Base-by-base conservation (phyloP, 2,329 filamentous ascomycete species). In the Trichophyton schoenleinii region DNA sequence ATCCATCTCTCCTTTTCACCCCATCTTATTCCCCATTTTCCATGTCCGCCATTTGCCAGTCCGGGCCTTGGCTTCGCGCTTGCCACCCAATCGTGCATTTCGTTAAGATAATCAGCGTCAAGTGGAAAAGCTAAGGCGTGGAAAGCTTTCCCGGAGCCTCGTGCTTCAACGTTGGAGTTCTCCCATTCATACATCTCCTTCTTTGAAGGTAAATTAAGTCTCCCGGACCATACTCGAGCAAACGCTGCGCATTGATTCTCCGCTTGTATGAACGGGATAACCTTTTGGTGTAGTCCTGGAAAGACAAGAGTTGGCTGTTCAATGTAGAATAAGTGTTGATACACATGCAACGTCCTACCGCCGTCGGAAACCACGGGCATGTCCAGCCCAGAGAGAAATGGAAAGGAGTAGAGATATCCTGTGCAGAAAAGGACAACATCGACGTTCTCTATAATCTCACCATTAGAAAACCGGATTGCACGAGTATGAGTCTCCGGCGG, bases 391-490 rank as follows among this genome's bases (percentile, higher is more conserved):
- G 73, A 71, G 2, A 86, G 70, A 69, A 96, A 96, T 0, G 91
- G 90, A 62, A 87, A 88, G 3, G 86, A 85, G 74, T 89, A 96
- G 61, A 95, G 82, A 68, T 95, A 97, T 0, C 92, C 92, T 0
- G 92, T 96, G 71, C 89, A 91, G 73, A 92, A 96, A 31, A 97
- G 71, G 4, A 96, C 76, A 1, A 83, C 81, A 68, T 96, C 91
- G 61, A 97, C 74, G 38, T 85, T 77, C 2, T 75, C 75, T 68
- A 90, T 87, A 8, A 86, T 69, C 0, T 78, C 78, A 1, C 87
- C 87, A 67, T 89, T 80, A 46, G 79, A 78, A 64, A 95, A 89
- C 36, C 80, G 77, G 1, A 94, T 80, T 2, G 81, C 84, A 64
- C 83, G 80, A 59, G 81, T 75, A 2, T 79, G 73, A 0, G 77